A percentile compares a stretch with the other conserved stretches of the same genome.
Conservation (phyloP, 768 basidiomycete species). For the Phanerochaete sordida region DNA sequence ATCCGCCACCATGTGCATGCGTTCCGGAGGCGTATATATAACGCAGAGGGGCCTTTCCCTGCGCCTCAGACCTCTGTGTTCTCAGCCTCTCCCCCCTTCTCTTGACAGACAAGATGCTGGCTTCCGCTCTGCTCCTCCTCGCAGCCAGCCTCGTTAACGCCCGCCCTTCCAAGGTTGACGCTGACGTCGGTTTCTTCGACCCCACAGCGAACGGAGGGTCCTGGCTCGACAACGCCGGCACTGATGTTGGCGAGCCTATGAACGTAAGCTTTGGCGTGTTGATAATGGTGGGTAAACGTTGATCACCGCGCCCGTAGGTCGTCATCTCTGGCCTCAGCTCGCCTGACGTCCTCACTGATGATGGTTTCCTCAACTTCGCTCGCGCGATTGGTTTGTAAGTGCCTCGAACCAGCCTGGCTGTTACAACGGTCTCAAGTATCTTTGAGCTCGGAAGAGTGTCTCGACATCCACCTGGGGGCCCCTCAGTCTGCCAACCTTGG, state of each 20-base stretch:
- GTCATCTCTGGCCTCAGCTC: slow-evolving; percentile 68
- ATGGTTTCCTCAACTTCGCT: slow-evolving; percentile 57
- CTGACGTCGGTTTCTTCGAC: slow-evolving; percentile 28
- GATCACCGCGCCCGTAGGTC: slow-evolving; percentile 30
- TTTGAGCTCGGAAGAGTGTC: slow-evolving; percentile 31
- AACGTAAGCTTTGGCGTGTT: slow-evolving; percentile 30
- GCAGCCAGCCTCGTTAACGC: slow-evolving; percentile 10
- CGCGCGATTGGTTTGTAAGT: slow-evolving; percentile 61
- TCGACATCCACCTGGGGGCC: slow-evolving; percentile 32
- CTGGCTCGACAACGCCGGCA: slow-evolving; percentile 35
- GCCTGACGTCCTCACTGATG: slow-evolving; percentile 48
- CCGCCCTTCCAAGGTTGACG: neutral
- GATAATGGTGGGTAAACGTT: neutral
- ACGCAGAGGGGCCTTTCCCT: neutral
- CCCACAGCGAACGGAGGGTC: slow-evolving; percentile 39
- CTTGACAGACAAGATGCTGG: slow-evolving; percentile 10
- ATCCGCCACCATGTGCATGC: neutral
- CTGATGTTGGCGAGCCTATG: slow-evolving; percentile 40
- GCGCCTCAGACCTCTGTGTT: neutral
- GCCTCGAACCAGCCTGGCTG: neutral
- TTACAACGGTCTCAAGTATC: too few species aligned
- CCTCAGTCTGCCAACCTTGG: slow-evolving; percentile 44
- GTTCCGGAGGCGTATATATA: neutral
- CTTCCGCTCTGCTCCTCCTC: slow-evolving; percentile 12
- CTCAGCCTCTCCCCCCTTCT: neutral